Evolutionary conservation across 257 asterid genomes (phyloP), one percentile per base, ranked within the genome.

Genomic region (Salvia splendens): DNA sequence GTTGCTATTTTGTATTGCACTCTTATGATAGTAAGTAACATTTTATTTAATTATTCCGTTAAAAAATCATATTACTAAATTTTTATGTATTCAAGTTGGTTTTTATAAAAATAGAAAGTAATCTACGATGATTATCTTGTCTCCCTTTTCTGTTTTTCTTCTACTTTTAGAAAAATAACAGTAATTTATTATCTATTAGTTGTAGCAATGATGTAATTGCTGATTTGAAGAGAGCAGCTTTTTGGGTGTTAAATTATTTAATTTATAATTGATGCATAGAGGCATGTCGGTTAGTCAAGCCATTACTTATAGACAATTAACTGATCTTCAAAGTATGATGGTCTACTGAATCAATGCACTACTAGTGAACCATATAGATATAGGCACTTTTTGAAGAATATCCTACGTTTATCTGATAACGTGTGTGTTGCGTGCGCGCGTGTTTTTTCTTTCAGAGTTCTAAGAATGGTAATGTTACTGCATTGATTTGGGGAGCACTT

Each of bases 401-500:
- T 2, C 12, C 63, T 11, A 24, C 46, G n/a, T 40, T 15, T 11
- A 2, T 24, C 63, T 68, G 51, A 49, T 59, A 11, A 40, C 30
- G 30, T 24, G 30, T 24, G 30, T 24, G 30, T 24, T 24, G 30
- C 30, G 30, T 2, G 30, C 3, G 30, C 30, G 30, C 30, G 3
- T 24, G 30, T 24, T 24, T 28, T 2, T 42, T 58, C 12, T 68
- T 66, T 72, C 92, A 94, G 98, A 87, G 59, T 51, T 84, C 98
- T 36, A 87, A 76, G 72, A 80, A 81, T 76, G 96, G 97, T 50
- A 69, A 74, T 59, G 86, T 78, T 56, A 86, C 87, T 51, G 99
- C 99, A 64, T 74, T 89, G 70, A 87, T 94, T 75, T 94, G 99
- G 99, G 96, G 86, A 72, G 99, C 98, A 40, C 85, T 94, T 73